A percentile compares a stretch with the other conserved stretches of the same genome.
Evolutionary conservation across 257 asterid species (phyloP).

Genomic region (Fraxinus pennsylvanica): DNA sequence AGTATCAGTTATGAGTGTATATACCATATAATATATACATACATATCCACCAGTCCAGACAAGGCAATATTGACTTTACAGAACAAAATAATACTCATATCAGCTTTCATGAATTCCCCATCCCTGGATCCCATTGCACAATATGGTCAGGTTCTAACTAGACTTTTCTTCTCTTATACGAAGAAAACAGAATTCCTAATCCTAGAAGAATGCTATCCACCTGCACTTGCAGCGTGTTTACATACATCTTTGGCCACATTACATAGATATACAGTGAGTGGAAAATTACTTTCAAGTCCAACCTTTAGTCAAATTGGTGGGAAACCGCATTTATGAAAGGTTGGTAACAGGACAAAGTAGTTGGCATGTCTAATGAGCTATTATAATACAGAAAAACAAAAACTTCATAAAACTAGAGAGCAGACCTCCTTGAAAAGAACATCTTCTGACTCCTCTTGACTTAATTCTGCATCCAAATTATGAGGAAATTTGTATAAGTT

Average conservation of each 20-base stretch:
- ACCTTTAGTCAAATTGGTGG: slow-evolving; percentile 9
- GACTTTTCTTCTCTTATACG: neutral
- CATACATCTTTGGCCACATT: too few relatives aligned
- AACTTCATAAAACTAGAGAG: slow-evolving; percentile 15
- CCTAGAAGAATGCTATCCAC: slow-evolving; percentile 8
- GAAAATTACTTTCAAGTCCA: neutral
- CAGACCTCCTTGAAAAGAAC: slow-evolving; percentile 90
- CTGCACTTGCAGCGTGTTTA: too few relatives aligned
- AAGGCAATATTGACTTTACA: neutral
- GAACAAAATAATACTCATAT: neutral
- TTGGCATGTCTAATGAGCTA: slow-evolving; percentile 12
- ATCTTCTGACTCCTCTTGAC: slow-evolving; percentile 87
- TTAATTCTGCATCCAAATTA: slow-evolving; percentile 69
- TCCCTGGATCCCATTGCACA: too few relatives aligned
- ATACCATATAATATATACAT: neutral
- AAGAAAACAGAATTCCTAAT: slow-evolving; percentile 2
- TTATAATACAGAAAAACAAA: slow-evolving; percentile 15
- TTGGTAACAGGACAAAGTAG: neutral
- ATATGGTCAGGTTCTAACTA: too few relatives aligned
- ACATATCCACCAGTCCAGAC: neutral
- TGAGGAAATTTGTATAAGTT: slow-evolving; percentile 13
- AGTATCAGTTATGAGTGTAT: too few relatives aligned
- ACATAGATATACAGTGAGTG: too few relatives aligned
- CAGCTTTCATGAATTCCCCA: slow-evolving; percentile 7
- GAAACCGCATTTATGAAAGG: neutral